These are phyloP conservation scores for Huntiella bhutanensis DNA, from an alignment of 2,329 filamentous ascomycete genomes.

Conservation along the genomic window DNA sequence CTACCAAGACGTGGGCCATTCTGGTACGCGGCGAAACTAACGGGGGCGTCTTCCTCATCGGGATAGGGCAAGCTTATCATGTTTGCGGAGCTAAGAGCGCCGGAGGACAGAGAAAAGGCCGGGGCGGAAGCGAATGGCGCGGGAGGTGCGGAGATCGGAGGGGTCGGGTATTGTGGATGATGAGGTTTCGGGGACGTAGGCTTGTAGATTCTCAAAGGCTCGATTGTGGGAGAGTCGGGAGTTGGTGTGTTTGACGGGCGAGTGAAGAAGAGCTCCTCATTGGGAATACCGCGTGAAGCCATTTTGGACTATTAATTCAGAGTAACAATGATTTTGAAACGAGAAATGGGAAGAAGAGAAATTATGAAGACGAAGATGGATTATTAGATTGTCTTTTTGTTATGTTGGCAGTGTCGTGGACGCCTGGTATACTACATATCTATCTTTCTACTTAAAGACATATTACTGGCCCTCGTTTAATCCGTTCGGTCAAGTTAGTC, in stretches of 20 bases:
- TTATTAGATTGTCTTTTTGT: too few species aligned
- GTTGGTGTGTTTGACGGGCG: conserved; percentile 28
- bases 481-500: too few species aligned
- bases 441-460: too few species aligned
- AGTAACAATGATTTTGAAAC: too few species aligned
- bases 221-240: conserved; percentile 58
- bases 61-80: conserved; percentile 46
- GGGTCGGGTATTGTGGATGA: conserved; percentile 33
- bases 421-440: too few species aligned
- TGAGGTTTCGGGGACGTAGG: conserved; percentile 43
- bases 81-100: conserved; percentile 50
- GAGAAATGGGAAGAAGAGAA: too few species aligned
- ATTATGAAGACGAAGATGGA: too few species aligned
- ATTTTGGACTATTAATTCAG: too few species aligned
- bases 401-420: too few species aligned
- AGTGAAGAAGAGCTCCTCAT: conserved; percentile 69
- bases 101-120: conserved; percentile 44
- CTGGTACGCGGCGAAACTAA: conserved; percentile 22
- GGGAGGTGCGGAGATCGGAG: conserved; percentile 22
- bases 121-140: conserved; percentile 29
- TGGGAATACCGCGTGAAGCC: conserved; percentile 34
- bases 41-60: conserved; percentile 40
- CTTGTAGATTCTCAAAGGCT: conserved; percentile 72
- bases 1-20: conserved; percentile 34
- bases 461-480: too few species aligned